Base-by-base conservation (phyloP, 192 early-diverging fungal genomes). In the Thoreauomyces humboldtii region DNA sequence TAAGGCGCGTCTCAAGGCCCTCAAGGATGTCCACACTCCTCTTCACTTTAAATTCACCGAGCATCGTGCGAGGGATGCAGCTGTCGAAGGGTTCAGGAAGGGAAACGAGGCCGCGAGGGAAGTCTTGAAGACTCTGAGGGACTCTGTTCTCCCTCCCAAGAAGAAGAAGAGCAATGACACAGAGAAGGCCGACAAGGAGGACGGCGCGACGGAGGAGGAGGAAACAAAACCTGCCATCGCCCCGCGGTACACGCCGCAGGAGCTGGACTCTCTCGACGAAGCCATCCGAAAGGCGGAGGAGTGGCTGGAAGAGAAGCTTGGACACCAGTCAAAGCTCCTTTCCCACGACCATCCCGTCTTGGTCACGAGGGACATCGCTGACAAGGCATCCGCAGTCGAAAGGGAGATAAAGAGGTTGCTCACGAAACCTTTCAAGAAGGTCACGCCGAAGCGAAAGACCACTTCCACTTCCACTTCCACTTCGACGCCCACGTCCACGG, bases 281-380 rank as follows among this genome's bases (percentile, higher is more conserved):
- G 68, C 66, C n/a, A 53, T 88, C 9, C 73, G 79, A 34, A 85
- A 85, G 5, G 73, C 73, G 17, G 78, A 86, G 27, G 64, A 69
- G 4, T 95, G 93, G 92, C 76, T 93, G 5, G 61, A 73, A 29
- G 72, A 78, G 6, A 85, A 80, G 73, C 59, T 83, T 15, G 71
- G 55, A 3, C 73, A 72, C 46, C 94, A 95, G 72, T 73, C 70
- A 0, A 76, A 71, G 14, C 77, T 92, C 22, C 64, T 65, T 0
- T 50, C 74, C 17, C 65, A 86, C 57, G 81, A 82, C 34, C 79
- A 86, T 31, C 92, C 92, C 9, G 84, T 83, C 6, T 79, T 95
- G 24, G 63, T 76, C 5, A 76, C 80, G 0, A 33, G 32, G 2
- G 66, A 61, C 24, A 44, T 67, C 11, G 44, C 3, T 5, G 19